A percentile compares a stretch with the other conserved stretches of the same genome.
Conservation (phyloP, 257 asterid species). For the Solanum ossicruentum region DNA sequence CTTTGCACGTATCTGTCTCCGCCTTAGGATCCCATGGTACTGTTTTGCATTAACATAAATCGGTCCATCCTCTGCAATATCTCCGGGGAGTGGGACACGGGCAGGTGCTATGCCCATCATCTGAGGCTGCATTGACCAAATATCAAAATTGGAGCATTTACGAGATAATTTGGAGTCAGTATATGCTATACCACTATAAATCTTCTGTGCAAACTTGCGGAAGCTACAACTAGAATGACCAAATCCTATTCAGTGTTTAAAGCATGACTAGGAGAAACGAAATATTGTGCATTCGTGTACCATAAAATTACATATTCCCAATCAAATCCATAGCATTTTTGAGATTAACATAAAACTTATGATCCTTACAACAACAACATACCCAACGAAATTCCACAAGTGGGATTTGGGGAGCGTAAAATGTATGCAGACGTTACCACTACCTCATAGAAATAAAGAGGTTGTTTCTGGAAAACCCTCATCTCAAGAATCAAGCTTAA, state of each 20-base stretch:
- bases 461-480: no score
- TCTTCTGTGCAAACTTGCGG: no score
- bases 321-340: neutral
- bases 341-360: neutral
- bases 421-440: no score
- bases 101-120: slow-evolving; percentile 39
- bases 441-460: no score
- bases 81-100: slow-evolving; percentile 75
- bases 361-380: neutral
- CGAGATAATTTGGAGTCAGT: neutral
- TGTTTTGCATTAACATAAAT: slow-evolving; percentile 89
- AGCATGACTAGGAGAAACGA: neutral
- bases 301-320: neutral
- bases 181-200: neutral
- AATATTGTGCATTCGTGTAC: neutral
- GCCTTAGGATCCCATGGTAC: slow-evolving; percentile 76
- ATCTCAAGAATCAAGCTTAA: no score
- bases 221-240: neutral
- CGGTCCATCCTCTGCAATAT: slow-evolving; percentile 83
- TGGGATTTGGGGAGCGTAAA: no score
- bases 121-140: slow-evolving; percentile 46
- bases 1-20: slow-evolving; percentile 88
- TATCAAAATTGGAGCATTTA: neutral
- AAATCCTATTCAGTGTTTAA: neutral
- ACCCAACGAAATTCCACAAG: no score